Evolutionary conservation across 306 rosid genomes (phyloP).

Genomic region (Cucumis melo): DNA sequence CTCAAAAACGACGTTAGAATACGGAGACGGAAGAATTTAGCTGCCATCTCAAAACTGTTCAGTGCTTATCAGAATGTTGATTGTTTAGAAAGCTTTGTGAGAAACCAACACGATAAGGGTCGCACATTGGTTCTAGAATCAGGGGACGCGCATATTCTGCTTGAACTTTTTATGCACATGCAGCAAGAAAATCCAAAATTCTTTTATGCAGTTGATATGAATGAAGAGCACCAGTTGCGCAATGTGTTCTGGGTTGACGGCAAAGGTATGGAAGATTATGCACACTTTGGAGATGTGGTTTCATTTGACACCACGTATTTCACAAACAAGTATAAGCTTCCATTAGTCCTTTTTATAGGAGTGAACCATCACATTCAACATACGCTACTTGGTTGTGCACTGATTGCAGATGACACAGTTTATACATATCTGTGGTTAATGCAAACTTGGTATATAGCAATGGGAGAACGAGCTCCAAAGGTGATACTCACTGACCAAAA

Average conservation of each 20-base stretch:
- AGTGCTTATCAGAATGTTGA: conserved; percentile 13
- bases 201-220: conserved; percentile 14
- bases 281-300: conserved; percentile 9
- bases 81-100: conserved; percentile 6
- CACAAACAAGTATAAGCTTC: conserved; percentile 12
- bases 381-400: conserved; percentile 12
- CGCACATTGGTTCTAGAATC: conserved; percentile 9
- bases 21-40: conserved; percentile 1
- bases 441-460: conserved; percentile 17
- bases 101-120: conserved; percentile 12
- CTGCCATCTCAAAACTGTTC: conserved; percentile 6
- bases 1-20: conserved; percentile 8
- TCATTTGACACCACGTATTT: conserved; percentile 10
- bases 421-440: conserved; percentile 5
- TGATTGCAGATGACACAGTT: conserved; percentile 15
- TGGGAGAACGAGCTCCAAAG: conserved; percentile 12
- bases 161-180: conserved; percentile 11
- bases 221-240: conserved; percentile 14
- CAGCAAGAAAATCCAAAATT: conserved; percentile 14
- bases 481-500: conserved; percentile 13
- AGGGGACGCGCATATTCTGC: conserved; percentile 8
- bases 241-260: conserved; percentile 13
- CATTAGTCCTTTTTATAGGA: conserved; percentile 15
- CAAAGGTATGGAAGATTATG: conserved; percentile 13
- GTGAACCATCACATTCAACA: conserved; percentile 16